phyloP scores from a whole-genome alignment of 345 rosid species.

The Ceriops tagal region DNA sequence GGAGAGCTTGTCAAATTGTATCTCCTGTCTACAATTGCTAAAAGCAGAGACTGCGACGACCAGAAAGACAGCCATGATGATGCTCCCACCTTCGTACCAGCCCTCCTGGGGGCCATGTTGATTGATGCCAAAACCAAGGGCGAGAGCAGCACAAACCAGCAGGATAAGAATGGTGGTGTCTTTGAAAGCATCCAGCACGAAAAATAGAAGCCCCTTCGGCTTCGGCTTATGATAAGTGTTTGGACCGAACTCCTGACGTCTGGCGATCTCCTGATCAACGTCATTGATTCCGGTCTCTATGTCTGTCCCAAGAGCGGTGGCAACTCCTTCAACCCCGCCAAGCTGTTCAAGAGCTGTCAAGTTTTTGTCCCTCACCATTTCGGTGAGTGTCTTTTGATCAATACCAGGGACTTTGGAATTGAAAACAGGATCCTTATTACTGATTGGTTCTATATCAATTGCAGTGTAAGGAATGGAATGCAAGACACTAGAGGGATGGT shows the following conservation, averaged over 20 bases:
- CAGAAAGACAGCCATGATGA: conserved; percentile 27
- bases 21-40: conserved; percentile 31
- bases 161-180: conserved; percentile 50
- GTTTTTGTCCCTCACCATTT: conserved; percentile 44
- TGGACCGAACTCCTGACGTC: conserved; percentile 45
- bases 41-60: conserved; percentile 28
- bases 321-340: conserved; percentile 54
- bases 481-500: conserved; percentile 22
- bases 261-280: conserved; percentile 35
- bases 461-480: conserved; percentile 24
- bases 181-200: conserved; percentile 54
- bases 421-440: conserved; percentile 19
- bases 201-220: conserved; percentile 51
- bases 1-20: conserved; percentile 26
- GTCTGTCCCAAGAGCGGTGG: conserved; percentile 48
- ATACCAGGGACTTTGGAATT: conserved; percentile 24
- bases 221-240: conserved; percentile 63
- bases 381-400: conserved; percentile 31
- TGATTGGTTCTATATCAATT: conserved; percentile 28
- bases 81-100: conserved; percentile 35
- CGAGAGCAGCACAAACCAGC: conserved; percentile 24
- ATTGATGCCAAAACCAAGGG: conserved; percentile 28
- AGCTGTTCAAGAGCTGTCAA: conserved; percentile 27
- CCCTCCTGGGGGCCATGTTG: conserved; percentile 25
- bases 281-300: conserved; percentile 42